A percentile compares a stretch with the other conserved stretches of the same genome.
These are phyloP conservation scores for Aspergillus cejpii DNA, from an alignment of 2,329 filamentous ascomycete genomes.

Conservation along the genomic window DNA sequence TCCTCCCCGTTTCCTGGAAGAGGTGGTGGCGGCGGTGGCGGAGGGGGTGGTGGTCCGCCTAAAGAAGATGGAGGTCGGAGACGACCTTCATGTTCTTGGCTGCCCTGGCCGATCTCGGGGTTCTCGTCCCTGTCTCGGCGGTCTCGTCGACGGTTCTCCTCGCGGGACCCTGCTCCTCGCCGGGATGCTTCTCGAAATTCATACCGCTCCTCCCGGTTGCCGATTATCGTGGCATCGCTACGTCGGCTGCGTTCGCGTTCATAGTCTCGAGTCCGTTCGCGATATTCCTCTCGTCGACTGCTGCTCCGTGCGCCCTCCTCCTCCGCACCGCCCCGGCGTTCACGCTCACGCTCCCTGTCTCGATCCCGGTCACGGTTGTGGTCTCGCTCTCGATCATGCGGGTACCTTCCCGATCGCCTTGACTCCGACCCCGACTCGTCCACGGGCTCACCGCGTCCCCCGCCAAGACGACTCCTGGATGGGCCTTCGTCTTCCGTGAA, in stretches of 20 bases:
- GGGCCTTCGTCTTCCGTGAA: conserved; percentile 24
- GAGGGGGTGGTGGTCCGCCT: conserved; percentile 25
- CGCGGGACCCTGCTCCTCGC: conserved; percentile 28
- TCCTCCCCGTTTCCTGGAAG: conserved; percentile 24
- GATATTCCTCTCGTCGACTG: conserved; percentile 33
- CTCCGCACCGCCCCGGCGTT: conserved; percentile 27
- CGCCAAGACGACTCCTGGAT: conserved; percentile 23
- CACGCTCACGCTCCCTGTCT: conserved; percentile 19
- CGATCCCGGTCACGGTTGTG: conserved; percentile 28
- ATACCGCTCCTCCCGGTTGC: conserved; percentile 20
- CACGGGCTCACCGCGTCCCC: conserved; percentile 29
- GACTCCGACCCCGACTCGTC: conserved; percentile 32
- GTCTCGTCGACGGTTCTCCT: conserved; percentile 32
- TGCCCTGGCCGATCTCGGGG: conserved; percentile 16
- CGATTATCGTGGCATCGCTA: conserved; percentile 23
- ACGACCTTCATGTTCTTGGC: conserved; percentile 30
- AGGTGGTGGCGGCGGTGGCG: conserved; percentile 27
- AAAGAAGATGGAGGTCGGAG: conserved; percentile 31
- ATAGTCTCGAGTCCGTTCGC: conserved; percentile 29
- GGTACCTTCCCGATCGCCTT: conserved; percentile 22
- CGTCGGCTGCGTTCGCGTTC: conserved; percentile 34
- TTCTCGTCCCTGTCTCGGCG: conserved; percentile 34
- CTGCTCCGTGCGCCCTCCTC: conserved; percentile 21
- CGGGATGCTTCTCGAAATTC: conserved; percentile 30
- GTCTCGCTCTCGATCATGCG: conserved; percentile 24